phyloP scores from a whole-genome alignment of 169 alveolate species.

The Cryptosporidium sp. region DNA sequence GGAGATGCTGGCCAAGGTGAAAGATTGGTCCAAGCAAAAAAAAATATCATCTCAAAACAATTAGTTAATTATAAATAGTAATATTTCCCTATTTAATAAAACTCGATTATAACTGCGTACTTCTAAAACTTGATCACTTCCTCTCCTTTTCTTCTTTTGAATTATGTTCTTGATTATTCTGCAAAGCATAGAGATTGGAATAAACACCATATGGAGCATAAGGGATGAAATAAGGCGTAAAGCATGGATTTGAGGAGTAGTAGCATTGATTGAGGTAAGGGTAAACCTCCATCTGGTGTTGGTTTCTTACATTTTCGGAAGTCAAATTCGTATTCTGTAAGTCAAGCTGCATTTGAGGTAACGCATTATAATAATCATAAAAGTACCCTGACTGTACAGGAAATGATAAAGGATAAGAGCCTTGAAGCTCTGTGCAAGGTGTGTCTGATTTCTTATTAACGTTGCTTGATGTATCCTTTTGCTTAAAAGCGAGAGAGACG shows the following conservation, averaged over 20 bases:
- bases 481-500: constrained; percentile 80
- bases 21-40: constrained; percentile 81
- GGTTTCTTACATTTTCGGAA: constrained; percentile 46
- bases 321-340: constrained; percentile 15
- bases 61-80: constrained; percentile 32
- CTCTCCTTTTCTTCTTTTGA: constrained; percentile 17
- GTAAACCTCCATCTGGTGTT: constrained; percentile 50
- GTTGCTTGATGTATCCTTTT: constrained; percentile 62
- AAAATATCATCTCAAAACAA: constrained; percentile 22
- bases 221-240: constrained; percentile 51
- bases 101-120: constrained; percentile 3
- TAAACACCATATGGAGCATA: constrained; percentile 60
- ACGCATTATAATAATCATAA: constrained; percentile 34
- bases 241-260: constrained; percentile 43
- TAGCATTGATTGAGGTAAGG: constrained; percentile 60
- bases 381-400: constrained; percentile 54
- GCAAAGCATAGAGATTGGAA: constrained; percentile 40
- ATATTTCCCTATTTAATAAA: constrained; percentile 25
- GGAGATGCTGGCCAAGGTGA: constrained; percentile 86
- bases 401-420: background rate
- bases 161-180: constrained; percentile 12
- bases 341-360: constrained; percentile 34
- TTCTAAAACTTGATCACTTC: background rate
- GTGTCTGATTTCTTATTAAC: constrained; percentile 22
- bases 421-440: background rate